Evolutionary conservation across 73 alveolate species (phyloP).

Genomic region (Paramecium pentaurelia): DNA sequence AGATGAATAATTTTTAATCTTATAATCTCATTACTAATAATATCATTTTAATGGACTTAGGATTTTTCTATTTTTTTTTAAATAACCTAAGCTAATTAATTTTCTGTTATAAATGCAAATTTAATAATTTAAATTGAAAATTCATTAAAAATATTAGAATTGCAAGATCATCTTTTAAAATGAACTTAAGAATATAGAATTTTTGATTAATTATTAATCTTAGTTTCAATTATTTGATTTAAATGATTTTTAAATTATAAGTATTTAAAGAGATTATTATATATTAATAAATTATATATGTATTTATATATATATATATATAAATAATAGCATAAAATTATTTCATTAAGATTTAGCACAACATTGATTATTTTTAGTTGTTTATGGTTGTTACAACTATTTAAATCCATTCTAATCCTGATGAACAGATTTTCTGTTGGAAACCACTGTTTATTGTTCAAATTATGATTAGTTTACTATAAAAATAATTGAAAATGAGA

Average conservation of each 20-base stretch:
- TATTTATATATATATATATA: background rate
- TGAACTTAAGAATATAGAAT: too few relatives aligned
- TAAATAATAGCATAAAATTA: background rate
- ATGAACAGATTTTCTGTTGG: background rate
- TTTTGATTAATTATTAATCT: background rate
- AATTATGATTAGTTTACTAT: slow-evolving; percentile 7
- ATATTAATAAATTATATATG: background rate
- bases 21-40: background rate
- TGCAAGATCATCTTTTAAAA: too few relatives aligned
- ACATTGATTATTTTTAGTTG: background rate
- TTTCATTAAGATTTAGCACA: slow-evolving; percentile 12
- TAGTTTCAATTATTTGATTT: background rate
- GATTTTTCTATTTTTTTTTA: too few relatives aligned
- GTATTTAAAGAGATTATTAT: too few relatives aligned
- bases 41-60: background rate
- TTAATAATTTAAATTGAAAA: too few relatives aligned
- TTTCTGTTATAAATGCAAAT: too few relatives aligned
- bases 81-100: too few relatives aligned
- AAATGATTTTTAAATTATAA: background rate
- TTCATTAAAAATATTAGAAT: too few relatives aligned
- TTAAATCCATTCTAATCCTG: background rate
- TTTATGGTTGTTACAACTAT: background rate
- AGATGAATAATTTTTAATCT: too few relatives aligned
- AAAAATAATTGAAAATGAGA: background rate
- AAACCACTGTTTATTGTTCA: slow-evolving; percentile 1